phyloP scores from a whole-genome alignment of 1,284 basidiomycete genomes.

The Moesziomyces globuligerus region DNA sequence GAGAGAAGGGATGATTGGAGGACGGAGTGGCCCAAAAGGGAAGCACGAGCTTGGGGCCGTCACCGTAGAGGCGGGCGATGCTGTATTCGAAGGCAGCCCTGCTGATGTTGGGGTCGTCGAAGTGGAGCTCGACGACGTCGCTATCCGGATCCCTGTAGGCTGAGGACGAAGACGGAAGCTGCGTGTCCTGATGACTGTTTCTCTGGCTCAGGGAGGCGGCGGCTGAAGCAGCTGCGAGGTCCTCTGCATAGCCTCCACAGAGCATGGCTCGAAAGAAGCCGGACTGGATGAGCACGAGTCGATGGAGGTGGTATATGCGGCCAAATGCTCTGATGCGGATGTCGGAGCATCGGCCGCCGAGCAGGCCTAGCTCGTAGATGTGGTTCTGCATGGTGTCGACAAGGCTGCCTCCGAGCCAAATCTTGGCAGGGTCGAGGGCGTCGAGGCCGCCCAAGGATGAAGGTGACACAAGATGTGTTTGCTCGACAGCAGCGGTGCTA shows the following conservation, averaged over 20 bases:
- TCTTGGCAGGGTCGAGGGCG: too few relatives aligned
- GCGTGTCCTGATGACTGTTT: constrained; percentile 16
- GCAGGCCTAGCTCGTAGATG: constrained; percentile 48
- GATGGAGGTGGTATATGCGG: constrained; percentile 55
- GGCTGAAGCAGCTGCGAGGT: constrained; percentile 37
- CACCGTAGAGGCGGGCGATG: constrained; percentile 60
- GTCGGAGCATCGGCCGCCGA: constrained; percentile 52
- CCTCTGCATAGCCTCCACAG: constrained; percentile 55
- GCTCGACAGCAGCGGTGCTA: too few relatives aligned
- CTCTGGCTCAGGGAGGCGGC: constrained; percentile 38
- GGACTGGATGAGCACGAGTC: constrained; percentile 59
- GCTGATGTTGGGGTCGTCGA: constrained; percentile 62
- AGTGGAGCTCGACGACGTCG: constrained; percentile 44
- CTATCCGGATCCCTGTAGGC: constrained; percentile 9
- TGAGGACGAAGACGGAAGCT: background rate
- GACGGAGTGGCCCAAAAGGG: constrained; percentile 55
- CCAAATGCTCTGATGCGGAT: constrained; percentile 54
- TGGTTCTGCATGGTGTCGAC: constrained; percentile 36
- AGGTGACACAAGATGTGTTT: too few relatives aligned
- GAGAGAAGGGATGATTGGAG: constrained; percentile 70
- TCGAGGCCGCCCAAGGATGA: too few relatives aligned
- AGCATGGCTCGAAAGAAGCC: constrained; percentile 62
- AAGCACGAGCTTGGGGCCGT: constrained; percentile 53
- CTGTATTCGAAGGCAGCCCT: constrained; percentile 61
- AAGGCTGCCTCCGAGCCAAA: too few relatives aligned